Percentiles rank a stretch among this genome's conserved stretches.
These are phyloP conservation scores for Colletotrichum sp. DNA, from an alignment of 2,329 filamentous ascomycete genomes.

Conservation along the genomic window DNA sequence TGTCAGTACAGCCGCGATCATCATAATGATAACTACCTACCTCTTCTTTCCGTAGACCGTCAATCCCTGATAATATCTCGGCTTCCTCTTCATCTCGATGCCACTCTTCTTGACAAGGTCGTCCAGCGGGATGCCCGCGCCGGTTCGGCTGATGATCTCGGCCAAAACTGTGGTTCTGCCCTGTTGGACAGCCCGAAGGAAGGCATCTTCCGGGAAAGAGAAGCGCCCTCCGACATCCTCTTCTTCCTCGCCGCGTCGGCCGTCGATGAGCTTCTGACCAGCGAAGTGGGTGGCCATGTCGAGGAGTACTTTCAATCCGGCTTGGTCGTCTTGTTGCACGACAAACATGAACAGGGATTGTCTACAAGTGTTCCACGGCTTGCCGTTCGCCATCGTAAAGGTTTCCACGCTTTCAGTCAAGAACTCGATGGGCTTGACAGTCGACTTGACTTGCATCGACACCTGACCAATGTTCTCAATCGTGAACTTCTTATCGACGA, in stretches of 20 bases:
- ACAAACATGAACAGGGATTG: constrained; percentile 46
- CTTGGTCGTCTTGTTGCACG: constrained; percentile 57
- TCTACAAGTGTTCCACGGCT: constrained; percentile 22
- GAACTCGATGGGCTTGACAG: constrained; percentile 58
- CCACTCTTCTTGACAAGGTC: constrained; percentile 70
- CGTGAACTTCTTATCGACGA: constrained; percentile 72
- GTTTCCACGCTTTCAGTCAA: constrained; percentile 46
- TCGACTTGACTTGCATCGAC: constrained; percentile 71
- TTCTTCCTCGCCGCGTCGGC: constrained; percentile 34
- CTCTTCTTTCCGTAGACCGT: constrained; percentile 77
- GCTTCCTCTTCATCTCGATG: constrained; percentile 65
- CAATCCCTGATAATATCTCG: constrained; percentile 78
- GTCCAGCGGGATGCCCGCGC: constrained; percentile 73
- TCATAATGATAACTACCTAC: constrained; percentile 27
- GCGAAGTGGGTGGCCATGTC: constrained; percentile 54
- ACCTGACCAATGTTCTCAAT: constrained; percentile 78
- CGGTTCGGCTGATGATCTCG: constrained; percentile 69
- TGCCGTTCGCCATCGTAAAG: constrained; percentile 35
- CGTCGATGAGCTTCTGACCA: constrained; percentile 32
- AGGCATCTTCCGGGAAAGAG: constrained; percentile 44
- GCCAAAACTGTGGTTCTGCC: constrained; percentile 64
- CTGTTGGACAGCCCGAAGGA: constrained; percentile 46
- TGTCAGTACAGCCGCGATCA: constrained; percentile 17
- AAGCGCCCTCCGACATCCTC: constrained; percentile 37
- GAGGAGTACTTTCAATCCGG: constrained; percentile 62